Conservation (phyloP, 257 asterid genomes). For the Petrea volubilis region DNA sequence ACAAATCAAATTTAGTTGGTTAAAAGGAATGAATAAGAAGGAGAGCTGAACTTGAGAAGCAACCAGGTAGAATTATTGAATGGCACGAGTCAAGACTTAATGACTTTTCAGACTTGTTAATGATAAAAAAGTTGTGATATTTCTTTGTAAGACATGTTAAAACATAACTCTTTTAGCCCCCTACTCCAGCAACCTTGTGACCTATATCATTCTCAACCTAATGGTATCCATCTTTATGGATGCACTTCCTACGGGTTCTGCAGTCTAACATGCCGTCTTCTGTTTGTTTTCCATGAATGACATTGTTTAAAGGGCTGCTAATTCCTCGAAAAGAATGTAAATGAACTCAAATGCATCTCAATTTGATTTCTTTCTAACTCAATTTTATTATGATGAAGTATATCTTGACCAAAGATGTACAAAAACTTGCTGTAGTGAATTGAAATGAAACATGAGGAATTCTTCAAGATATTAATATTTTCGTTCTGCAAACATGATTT, state of each 20-base stretch:
- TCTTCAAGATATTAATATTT: background rate
- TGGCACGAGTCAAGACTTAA: background rate
- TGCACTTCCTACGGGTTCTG: background rate
- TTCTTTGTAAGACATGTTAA: background rate
- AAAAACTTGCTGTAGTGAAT: background rate
- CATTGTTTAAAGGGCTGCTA: background rate
- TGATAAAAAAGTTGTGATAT: background rate
- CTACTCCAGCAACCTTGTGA: background rate
- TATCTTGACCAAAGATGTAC: background rate
- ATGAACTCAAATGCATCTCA: background rate
- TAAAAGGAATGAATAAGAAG: background rate
- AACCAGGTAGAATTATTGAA: background rate
- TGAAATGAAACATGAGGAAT: background rate
- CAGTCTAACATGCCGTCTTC: background rate
- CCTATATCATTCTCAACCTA: too few species aligned
- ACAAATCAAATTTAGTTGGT: background rate
- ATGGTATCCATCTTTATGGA: background rate
- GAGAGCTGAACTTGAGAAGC: background rate
- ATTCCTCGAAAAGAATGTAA: background rate
- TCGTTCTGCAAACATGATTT: background rate
- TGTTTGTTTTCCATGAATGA: background rate
- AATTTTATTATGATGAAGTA: background rate
- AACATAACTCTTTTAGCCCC: background rate
- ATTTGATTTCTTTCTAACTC: background rate
- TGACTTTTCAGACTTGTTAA: background rate